Evolutionary conservation across 1,284 basidiomycete genomes (phyloP), one percentile per base, ranked within the genome.

Genomic region (Heterobasidion parviporum): DNA sequence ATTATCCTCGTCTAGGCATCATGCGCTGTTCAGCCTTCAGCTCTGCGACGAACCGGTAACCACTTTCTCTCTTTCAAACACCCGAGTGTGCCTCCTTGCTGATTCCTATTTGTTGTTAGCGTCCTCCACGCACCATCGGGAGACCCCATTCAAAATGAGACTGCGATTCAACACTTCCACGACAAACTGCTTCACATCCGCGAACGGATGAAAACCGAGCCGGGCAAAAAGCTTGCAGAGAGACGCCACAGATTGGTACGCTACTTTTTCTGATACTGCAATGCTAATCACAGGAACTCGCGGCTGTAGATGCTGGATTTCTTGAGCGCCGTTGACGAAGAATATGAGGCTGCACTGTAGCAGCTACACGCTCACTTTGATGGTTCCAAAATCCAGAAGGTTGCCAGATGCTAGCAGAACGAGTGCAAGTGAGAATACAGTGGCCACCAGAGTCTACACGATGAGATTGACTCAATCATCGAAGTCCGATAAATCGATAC

Each of bases 21-120:
- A 72, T 97, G 75, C 80, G 94, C 1, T 94, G 89, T 64, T 83
- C 92, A 1, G 93, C 94, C 1, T 97, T 84, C 66, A 89, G 82
- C 57, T 80, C 85, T 9, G 78, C 75, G 0, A 79, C 78, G 16
- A 88, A 88, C 62, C 73, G 76, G 85, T 85, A 62, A 57, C 77
- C 48, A 50, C 16, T n/a, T 10, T 15, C 14, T 18, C 48, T n/a
- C 10, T 8, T 36, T 26, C 26, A 26, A 46, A 15, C 44, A 15
- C 20, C 16, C 26, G 20, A 5, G 44, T 15, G 44, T 46, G 44
- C 15, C 26, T 26, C 4, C 26, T 26, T 26, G 4, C 6, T 26
- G 26, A 26, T 26, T 26, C 26, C 9, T 38, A 54, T 56, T 15
- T 41, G 14, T 52, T 33, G 58, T 33, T 3, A 87, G 86, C 20